These are phyloP conservation scores for Heliamphora exappendiculata DNA, from an alignment of 148 eudicot genomes.

Conservation along the genomic window DNA sequence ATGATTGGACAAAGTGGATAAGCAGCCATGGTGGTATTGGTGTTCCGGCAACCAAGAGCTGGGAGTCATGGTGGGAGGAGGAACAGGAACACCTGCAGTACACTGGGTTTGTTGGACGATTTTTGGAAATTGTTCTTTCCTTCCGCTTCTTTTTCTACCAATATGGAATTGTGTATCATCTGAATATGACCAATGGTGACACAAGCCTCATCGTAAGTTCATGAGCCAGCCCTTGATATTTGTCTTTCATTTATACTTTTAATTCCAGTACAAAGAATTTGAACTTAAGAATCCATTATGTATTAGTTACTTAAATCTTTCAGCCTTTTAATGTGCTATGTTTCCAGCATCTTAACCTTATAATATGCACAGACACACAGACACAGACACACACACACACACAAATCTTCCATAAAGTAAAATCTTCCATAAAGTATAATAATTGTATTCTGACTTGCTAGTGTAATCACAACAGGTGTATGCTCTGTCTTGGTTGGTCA, in stretches of 20 bases:
- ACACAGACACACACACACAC: too few relatives aligned
- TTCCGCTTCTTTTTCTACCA: constrained; percentile 40
- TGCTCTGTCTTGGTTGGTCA: constrained; percentile 75
- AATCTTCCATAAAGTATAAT: neutral
- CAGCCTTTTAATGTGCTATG: neutral
- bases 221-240: neutral
- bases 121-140: constrained; percentile 32
- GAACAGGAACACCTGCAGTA: constrained; percentile 24
- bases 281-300: neutral
- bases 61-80: constrained; percentile 27
- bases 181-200: constrained; percentile 22
- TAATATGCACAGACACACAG: too few relatives aligned
- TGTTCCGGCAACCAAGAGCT: constrained; percentile 21
- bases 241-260: neutral
- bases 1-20: constrained; percentile 26
- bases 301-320: neutral
- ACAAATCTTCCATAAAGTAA: too few relatives aligned
- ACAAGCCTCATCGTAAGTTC: constrained; percentile 9
- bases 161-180: constrained; percentile 47
- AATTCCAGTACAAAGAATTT: neutral
- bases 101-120: constrained; percentile 25
- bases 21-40: constrained; percentile 22
- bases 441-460: neutral
- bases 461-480: constrained; percentile 50
- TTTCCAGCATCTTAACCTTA: neutral